A percentile compares a stretch with the other conserved stretches of the same genome.
Evolutionary conservation across 225 moss, liverwort and hornwort species (phyloP).

Genomic region (Straminergon stramineum): DNA sequence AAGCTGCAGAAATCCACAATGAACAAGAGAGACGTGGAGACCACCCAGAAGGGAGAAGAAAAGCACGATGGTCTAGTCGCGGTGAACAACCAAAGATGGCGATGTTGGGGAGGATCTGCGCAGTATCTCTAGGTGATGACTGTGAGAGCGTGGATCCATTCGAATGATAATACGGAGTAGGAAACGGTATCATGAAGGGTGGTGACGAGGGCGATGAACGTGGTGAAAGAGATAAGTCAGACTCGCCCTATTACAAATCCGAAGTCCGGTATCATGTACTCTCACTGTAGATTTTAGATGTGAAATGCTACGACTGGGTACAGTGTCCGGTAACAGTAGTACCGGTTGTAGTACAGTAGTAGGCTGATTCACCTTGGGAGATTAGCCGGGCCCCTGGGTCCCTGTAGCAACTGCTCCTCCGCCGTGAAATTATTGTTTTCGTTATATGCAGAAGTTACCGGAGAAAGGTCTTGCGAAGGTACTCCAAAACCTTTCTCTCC

Average conservation of each 20-base stretch:
- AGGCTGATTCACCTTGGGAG: background rate
- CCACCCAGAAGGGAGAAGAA: background rate
- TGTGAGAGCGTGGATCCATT: background rate
- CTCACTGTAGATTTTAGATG: accelerated
- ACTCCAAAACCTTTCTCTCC: too few relatives aligned
- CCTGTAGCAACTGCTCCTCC: background rate
- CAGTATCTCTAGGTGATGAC: background rate
- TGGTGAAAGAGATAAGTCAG: background rate
- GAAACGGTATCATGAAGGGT: background rate
- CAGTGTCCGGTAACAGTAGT: too few relatives aligned
- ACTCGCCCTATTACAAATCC: background rate
- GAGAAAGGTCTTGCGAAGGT: background rate
- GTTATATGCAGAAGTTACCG: background rate
- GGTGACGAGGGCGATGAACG: background rate
- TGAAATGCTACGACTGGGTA: accelerated
- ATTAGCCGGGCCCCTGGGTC: background rate
- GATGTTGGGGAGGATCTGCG: background rate
- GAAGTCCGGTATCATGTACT: background rate
- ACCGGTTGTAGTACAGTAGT: too few relatives aligned
- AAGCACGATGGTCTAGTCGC: background rate
- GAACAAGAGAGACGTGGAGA: background rate
- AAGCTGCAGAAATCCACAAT: background rate
- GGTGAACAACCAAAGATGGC: background rate
- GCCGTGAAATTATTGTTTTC: background rate
- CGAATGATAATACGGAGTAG: background rate